Base-by-base conservation (phyloP, 441 rosid species). In the Daphne laureola region DNA sequence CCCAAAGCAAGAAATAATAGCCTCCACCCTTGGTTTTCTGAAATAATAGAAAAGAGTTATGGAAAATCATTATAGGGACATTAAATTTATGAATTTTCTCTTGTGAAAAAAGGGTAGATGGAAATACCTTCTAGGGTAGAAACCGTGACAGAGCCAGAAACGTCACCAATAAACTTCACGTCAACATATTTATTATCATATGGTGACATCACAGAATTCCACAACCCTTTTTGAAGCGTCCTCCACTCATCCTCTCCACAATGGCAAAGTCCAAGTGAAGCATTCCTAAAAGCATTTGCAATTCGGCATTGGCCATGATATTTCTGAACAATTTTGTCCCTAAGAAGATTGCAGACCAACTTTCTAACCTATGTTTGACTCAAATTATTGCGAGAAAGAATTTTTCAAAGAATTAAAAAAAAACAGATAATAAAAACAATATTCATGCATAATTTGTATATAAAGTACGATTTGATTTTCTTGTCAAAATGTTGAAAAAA, bases 11-110 rank as follows among this genome's bases (percentile, higher is more conserved):
- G 77, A 82, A 77, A 87, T 14, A 83, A 8, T 62, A 93, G 72
- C 55, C 96, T 86, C 99, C 99, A 93, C 62, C 14, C 62, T 52
- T 90, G 95, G 62, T 73, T 73, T 18, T 83, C 99, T 90, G 91
- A 81, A 71, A 81, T 69, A 4, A 64, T 31, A 43, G 55, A 14
- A 44, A 49, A 51, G 13, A 12, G 15, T 23, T 5, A 13, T 2
- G 27, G 14, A 14, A 31, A 7, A 14, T 26, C 17, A 4, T 47
- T 25, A 47, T 8, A 47, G 23, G 25, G 23, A 8, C 25, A 5
- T 16, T 2, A 41, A 25, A 40, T 15, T 9, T 12, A 16, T 27
- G 25, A 26, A 31, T 8, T 17, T 27, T 26, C 17, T 55, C 35
- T 12, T 44, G 45, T 12, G 35, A 36, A 35, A 49, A n/a, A 25